Evolutionary conservation across 495 filamentous ascomycete genomes (phyloP).

Genomic region (Glonium stellatum): DNA sequence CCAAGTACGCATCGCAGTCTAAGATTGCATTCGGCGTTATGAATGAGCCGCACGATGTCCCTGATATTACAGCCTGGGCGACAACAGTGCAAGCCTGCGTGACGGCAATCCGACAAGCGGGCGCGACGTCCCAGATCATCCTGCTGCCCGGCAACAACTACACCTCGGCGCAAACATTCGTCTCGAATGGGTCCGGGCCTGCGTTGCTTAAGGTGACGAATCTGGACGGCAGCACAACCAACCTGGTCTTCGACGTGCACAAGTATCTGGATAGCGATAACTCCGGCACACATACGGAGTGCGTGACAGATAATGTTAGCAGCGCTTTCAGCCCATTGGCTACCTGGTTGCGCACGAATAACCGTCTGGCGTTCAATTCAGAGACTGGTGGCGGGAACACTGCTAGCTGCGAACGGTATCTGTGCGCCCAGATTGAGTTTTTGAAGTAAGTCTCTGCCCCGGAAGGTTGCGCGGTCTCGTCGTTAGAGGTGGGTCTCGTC

Average conservation of each 20-base stretch:
- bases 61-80: slow-evolving; percentile 45
- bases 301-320: slow-evolving; percentile 46
- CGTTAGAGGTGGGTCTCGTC: background rate
- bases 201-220: slow-evolving; percentile 49
- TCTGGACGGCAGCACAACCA: slow-evolving; percentile 45
- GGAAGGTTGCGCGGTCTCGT: background rate
- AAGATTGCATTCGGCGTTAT: slow-evolving; percentile 55
- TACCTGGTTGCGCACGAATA: slow-evolving; percentile 43
- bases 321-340: slow-evolving; percentile 44
- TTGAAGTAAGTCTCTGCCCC: slow-evolving; percentile 34
- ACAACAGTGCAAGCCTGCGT: slow-evolving; percentile 50
- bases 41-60: slow-evolving; percentile 53
- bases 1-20: slow-evolving; percentile 43
- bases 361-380: slow-evolving; percentile 45
- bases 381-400: slow-evolving; percentile 51
- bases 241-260: slow-evolving; percentile 52
- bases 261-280: slow-evolving; percentile 56
- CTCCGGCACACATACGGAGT: slow-evolving; percentile 46
- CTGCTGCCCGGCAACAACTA: slow-evolving; percentile 44
- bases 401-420: slow-evolving; percentile 36
- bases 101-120: slow-evolving; percentile 51
- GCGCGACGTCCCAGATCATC: slow-evolving; percentile 51
- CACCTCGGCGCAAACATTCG: slow-evolving; percentile 42
- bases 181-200: slow-evolving; percentile 42
- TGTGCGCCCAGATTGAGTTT: slow-evolving; percentile 43